Conservation (phyloP, 257 asterid species). For the Mentha longifolia region DNA sequence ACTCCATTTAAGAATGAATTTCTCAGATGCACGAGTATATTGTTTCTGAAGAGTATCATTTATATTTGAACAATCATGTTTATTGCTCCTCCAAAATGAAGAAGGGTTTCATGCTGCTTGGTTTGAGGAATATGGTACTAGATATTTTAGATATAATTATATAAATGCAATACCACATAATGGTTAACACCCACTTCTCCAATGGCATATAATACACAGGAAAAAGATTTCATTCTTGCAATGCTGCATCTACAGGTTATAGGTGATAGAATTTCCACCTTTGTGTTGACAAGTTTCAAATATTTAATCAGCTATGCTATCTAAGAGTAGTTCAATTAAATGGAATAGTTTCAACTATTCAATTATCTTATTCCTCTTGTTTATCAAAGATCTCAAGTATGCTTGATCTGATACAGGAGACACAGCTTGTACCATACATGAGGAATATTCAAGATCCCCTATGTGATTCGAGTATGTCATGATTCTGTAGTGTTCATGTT, state of each 20-base stretch:
- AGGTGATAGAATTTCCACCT: constrained; percentile 8
- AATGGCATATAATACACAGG: not conserved
- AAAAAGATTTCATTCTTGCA: constrained; percentile 14
- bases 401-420: constrained; percentile 73
- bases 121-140: no score
- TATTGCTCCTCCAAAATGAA: not conserved
- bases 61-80: not conserved
- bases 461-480: constrained; percentile 86
- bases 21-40: not conserved
- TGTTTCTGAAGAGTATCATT: not conserved
- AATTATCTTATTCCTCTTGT: constrained; percentile 21
- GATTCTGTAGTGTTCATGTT: constrained; percentile 28
- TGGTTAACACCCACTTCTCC: not conserved
- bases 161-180: not conserved
- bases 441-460: constrained; percentile 88
- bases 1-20: not conserved
- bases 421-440: constrained; percentile 76
- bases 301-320: constrained; percentile 6
- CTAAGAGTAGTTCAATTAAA: constrained; percentile 13
- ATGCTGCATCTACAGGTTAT: constrained; percentile 18
- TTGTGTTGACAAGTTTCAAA: constrained; percentile 24
- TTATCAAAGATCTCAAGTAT: constrained; percentile 33
- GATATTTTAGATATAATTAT: no score
- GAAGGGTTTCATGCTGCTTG: not conserved
- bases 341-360: constrained; percentile 7